Conservation (phyloP, 345 rosid genomes). For the Jatropha curcas region DNA sequence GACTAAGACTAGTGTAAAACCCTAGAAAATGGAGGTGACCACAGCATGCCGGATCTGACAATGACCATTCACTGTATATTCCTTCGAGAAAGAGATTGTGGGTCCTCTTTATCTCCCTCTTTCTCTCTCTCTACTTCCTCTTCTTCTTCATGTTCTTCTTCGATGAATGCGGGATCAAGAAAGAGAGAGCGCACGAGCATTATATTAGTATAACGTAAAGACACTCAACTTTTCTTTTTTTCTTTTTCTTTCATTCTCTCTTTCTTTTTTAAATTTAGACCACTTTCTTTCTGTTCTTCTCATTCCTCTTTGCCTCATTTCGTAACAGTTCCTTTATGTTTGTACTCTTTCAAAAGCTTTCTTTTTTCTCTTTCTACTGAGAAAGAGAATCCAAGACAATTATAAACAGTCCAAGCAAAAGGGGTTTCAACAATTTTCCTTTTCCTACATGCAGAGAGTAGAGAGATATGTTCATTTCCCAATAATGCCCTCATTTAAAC, state of each 20-base stretch:
- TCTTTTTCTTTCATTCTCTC: background rate
- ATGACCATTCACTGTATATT: conserved; percentile 59
- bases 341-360: background rate
- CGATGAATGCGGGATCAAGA: background rate
- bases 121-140: too few species aligned
- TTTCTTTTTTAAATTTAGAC: background rate
- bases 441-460: conserved; percentile 34
- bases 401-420: conserved; percentile 39
- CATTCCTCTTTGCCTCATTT: conserved; percentile 26
- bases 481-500: conserved; percentile 5
- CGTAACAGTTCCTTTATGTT: conserved; percentile 25
- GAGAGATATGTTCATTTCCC: too few species aligned
- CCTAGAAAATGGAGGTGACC: conserved; percentile 43
- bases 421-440: conserved; percentile 25
- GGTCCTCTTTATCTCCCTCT: too few species aligned
- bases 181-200: conserved; percentile 35
- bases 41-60: conserved; percentile 60
- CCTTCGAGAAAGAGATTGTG: conserved; percentile 61
- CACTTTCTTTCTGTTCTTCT: background rate
- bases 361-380: conserved; percentile 11
- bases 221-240: conserved; percentile 19
- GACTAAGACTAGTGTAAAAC: conserved; percentile 28
- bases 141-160: background rate
- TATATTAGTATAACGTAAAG: conserved; percentile 34
- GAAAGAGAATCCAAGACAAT: conserved; percentile 45